Evolutionary conservation across 2,329 filamentous ascomycete species (phyloP).

Genomic region (Torrubiella hemipterigena): DNA sequence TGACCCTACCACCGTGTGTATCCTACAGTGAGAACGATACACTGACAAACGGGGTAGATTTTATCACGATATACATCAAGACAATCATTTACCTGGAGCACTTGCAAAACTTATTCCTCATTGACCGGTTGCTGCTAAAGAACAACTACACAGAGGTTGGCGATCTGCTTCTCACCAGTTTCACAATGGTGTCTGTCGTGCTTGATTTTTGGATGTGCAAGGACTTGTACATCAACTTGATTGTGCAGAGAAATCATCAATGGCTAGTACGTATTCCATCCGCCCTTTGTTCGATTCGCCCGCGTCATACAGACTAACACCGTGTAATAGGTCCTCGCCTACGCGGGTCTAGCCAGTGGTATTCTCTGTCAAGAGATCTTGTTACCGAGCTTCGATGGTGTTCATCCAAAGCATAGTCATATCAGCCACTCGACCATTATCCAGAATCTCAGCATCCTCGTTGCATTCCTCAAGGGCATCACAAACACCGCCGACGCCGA

Average conservation of each 20-base stretch:
- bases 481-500: slow-evolving; percentile 32
- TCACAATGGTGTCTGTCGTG: slow-evolving; percentile 31
- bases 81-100: slow-evolving; percentile 35
- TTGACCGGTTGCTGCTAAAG: slow-evolving; percentile 42
- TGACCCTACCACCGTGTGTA: slow-evolving; percentile 34
- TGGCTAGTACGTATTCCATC: too few species aligned
- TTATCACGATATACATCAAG: slow-evolving; percentile 24
- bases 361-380: slow-evolving; percentile 37
- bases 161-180: slow-evolving; percentile 29
- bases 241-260: too few species aligned
- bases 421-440: slow-evolving; percentile 33
- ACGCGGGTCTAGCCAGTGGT: slow-evolving; percentile 32
- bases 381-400: slow-evolving; percentile 16
- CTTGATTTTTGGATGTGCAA: slow-evolving; percentile 32
- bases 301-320: too few species aligned
- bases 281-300: too few species aligned
- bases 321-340: too few species aligned
- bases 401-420: slow-evolving; percentile 12
- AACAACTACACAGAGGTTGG: slow-evolving; percentile 20
- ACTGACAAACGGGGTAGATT: too few species aligned
- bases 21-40: slow-evolving; percentile 38
- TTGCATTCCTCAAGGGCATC: slow-evolving; percentile 36
- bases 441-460: slow-evolving; percentile 35
- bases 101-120: slow-evolving; percentile 43
- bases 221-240: slow-evolving; percentile 33